Percentiles rank a stretch among this genome's conserved stretches.
Conservation (phyloP, 306 rosid species). For the Pterocarpus santalinus region DNA sequence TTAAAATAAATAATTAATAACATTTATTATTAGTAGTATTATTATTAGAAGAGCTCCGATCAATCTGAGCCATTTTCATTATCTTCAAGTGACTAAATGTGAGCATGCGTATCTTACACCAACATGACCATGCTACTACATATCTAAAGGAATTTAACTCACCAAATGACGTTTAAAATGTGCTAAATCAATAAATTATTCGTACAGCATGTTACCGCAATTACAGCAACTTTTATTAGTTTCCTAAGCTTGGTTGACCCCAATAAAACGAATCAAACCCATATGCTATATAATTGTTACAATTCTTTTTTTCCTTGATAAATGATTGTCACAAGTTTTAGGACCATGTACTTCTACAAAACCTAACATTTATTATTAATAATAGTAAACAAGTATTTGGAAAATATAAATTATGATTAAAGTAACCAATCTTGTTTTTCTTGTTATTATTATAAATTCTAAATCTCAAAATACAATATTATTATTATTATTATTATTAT, state of each 20-base stretch:
- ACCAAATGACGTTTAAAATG: neutral
- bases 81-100: neutral
- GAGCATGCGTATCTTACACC: conserved; percentile 4
- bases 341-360: conserved; percentile 25
- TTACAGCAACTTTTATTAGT: conserved; percentile 39
- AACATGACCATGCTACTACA: conserved; percentile 5
- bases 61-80: conserved; percentile 15
- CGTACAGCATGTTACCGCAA: conserved; percentile 16
- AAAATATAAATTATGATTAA: too few species aligned
- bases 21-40: too few species aligned
- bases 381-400: too few species aligned
- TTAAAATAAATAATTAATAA: too few species aligned
- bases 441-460: too few species aligned
- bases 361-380: neutral
- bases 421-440: too few species aligned
- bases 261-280: conserved; percentile 37
- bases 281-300: conserved; percentile 42
- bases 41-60: neutral
- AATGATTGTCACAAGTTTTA: conserved; percentile 32
- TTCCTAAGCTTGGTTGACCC: conserved; percentile 60
- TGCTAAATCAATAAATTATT: neutral
- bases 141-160: neutral
- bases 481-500: too few species aligned
- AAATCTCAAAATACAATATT: too few species aligned
- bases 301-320: conserved; percentile 37